A percentile compares a stretch with the other conserved stretches of the same genome.
Conservation (phyloP, 257 asterid species). For the Echites panduratus region DNA sequence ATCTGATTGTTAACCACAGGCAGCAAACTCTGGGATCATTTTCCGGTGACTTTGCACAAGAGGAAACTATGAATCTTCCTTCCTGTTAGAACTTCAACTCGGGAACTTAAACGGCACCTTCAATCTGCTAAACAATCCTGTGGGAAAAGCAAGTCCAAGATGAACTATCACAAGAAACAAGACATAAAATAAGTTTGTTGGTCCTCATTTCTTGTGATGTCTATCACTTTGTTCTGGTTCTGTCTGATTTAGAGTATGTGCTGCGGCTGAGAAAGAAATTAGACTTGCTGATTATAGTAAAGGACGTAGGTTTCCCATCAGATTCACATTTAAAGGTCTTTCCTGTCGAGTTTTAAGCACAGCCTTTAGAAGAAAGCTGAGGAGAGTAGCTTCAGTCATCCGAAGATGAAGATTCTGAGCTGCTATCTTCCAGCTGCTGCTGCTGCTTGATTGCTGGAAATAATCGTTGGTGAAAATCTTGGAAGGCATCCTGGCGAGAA, state of each 20-base stretch:
- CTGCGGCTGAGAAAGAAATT: neutral
- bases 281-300: neutral
- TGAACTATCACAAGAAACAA: neutral
- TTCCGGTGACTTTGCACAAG: neutral
- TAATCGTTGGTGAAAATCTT: constrained; percentile 33
- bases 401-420: constrained; percentile 35
- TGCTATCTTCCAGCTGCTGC: constrained; percentile 41
- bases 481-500: constrained; percentile 34
- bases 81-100: neutral
- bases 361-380: constrained; percentile 7
- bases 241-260: neutral
- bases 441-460: constrained; percentile 74
- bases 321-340: neutral
- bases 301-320: neutral
- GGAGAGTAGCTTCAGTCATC: constrained; percentile 51
- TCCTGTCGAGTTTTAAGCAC: neutral
- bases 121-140: neutral
- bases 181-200: neutral
- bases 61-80: neutral
- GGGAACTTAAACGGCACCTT: neutral
- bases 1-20: neutral
- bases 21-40: neutral
- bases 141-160: neutral
- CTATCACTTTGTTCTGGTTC: neutral
- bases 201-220: neutral